Conservation (phyloP, 2,329 filamentous ascomycete species). For the Grosmannia serpens region DNA sequence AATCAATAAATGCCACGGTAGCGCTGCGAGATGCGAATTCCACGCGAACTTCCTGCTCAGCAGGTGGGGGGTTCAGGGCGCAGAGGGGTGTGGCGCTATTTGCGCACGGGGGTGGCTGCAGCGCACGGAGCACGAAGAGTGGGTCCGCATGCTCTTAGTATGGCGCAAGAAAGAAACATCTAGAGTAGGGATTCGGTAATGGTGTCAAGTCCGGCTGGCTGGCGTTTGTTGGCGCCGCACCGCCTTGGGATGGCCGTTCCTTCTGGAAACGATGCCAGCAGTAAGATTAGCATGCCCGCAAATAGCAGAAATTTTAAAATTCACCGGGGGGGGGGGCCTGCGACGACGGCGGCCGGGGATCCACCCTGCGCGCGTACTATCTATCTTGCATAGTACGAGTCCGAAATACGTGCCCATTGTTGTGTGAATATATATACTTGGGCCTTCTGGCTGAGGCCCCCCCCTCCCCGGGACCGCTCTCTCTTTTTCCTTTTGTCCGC, state of each 20-base stretch:
- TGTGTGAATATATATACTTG: background rate
- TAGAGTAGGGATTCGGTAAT: background rate
- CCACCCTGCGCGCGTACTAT: too few species aligned
- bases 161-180: background rate
- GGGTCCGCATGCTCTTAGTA: too few species aligned
- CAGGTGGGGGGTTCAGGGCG: background rate
- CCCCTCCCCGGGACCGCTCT: background rate
- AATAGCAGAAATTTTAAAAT: background rate
- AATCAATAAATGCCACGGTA: too few species aligned
- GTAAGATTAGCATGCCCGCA: background rate
- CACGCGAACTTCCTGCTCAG: background rate
- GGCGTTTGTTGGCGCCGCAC: too few species aligned
- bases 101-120: too few species aligned
- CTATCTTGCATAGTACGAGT: too few species aligned
- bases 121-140: background rate
- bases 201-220: too few species aligned
- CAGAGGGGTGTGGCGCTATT: background rate
- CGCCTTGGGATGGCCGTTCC: background rate
- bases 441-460: too few species aligned
- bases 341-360: too few species aligned
- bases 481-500: background rate
- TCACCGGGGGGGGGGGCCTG: background rate
- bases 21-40: too few species aligned
- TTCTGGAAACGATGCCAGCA: background rate
- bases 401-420: too few species aligned